Conservation (phyloP, 345 rosid genomes). For the Brassica incana region DNA sequence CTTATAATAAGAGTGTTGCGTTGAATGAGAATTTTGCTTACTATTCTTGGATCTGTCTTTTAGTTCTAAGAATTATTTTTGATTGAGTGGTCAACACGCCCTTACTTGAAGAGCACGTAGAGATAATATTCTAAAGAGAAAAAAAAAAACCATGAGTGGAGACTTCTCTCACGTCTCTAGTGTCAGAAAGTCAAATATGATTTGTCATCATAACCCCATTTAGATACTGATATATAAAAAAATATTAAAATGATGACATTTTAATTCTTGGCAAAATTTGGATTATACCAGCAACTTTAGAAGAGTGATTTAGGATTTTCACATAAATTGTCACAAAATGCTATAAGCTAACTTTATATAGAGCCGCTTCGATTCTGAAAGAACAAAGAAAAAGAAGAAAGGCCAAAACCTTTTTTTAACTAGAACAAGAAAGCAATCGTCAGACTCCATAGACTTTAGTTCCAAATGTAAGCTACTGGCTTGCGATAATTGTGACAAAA, state of each 20-base stretch:
- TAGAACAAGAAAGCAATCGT: no score
- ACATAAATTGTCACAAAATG: no score
- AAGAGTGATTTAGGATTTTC: conserved; percentile 32
- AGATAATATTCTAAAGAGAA: not conserved
- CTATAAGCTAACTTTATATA: no score
- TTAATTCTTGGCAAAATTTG: not conserved
- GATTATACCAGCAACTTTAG: not conserved
- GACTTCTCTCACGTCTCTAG: conserved; percentile 2
- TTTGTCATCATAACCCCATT: not conserved
- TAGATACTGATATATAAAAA: not conserved
- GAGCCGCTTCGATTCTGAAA: no score
- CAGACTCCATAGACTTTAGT: no score
- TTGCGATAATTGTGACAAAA: not conserved
- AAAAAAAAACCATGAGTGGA: not conserved
- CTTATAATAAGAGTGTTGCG: not conserved
- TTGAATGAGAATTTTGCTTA: not conserved
- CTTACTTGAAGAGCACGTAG: conserved; percentile 17
- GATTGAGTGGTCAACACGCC: conserved; percentile 4
- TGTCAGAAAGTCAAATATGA: not conserved
- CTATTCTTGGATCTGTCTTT: not conserved
- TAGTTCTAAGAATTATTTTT: not conserved
- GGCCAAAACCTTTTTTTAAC: no score
- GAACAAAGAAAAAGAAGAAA: no score
- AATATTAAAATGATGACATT: not conserved
- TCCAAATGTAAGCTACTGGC: not conserved